These are phyloP conservation scores for Agaricus subrufescens DNA, from an alignment of 768 basidiomycete species.

Conservation along the genomic window DNA sequence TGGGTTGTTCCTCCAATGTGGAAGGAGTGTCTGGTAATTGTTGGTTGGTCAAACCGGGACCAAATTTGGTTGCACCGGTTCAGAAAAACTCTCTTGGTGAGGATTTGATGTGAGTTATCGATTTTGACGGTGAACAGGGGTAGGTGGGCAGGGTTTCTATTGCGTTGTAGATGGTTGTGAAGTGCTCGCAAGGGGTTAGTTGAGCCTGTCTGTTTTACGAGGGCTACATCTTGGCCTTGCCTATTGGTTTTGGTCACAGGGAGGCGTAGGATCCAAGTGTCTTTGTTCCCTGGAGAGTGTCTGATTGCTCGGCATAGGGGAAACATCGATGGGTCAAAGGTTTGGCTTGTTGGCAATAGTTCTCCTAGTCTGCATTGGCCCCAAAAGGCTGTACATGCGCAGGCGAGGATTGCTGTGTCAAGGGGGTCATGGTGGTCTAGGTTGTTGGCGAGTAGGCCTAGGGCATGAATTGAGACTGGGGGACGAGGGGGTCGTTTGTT, in stretches of 20 bases:
- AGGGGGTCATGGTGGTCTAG: slow-evolving; percentile 20
- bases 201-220: slow-evolving; percentile 15
- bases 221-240: slow-evolving; percentile 22
- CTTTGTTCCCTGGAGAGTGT: slow-evolving; percentile 13
- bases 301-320: background rate
- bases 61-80: slow-evolving; percentile 10
- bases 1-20: slow-evolving; percentile 23
- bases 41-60: background rate
- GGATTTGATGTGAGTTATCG: background rate
- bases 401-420: slow-evolving; percentile 27
- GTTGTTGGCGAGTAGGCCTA: background rate
- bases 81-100: slow-evolving; percentile 11
- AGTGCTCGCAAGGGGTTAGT: slow-evolving; percentile 17
- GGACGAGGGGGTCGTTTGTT: background rate
- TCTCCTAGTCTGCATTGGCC: slow-evolving; percentile 26
- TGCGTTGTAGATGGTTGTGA: slow-evolving; percentile 16
- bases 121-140: slow-evolving; percentile 12
- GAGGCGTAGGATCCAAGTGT: slow-evolving; percentile 18
- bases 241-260: slow-evolving; percentile 26
- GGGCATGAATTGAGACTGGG: background rate
- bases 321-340: slow-evolving; percentile 12
- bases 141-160: slow-evolving; percentile 14
- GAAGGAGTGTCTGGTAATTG: slow-evolving; percentile 20
- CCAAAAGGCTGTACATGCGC: slow-evolving; percentile 30
- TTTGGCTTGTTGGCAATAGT: slow-evolving; percentile 9